Base-by-base conservation (phyloP, 257 asterid genomes). In the Solanum sejunctum region DNA sequence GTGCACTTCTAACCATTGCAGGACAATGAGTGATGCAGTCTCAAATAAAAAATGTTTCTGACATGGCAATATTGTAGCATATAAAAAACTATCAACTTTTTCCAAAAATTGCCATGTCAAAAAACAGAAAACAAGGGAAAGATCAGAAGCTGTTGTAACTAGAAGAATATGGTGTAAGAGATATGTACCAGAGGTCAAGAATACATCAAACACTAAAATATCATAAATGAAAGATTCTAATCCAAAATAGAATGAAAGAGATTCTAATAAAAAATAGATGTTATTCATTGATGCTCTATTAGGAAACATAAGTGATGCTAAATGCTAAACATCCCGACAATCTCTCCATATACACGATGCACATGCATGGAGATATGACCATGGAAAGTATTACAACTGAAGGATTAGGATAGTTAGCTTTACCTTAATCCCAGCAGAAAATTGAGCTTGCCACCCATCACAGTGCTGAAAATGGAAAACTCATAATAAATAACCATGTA, bases 381-480 rank as follows among this genome's bases (percentile, higher is more conserved):
- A 82, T 20, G 43, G 84, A 84, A 51, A 85, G 81, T 52, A 49
- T n/a, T 54, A 57, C n/a, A 75, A 63, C 28, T 84, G 75, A 82
- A 82, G 39, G 80, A 84, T 56, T 13, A 64, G 18, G 36, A 89
- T 80, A 84, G 23, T n/a, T 10, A 60, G 52, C 77, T 66, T 88
- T 88, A 93, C 99, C 98, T 94, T 94, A 86, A 96, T 87, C 83
- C 98, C 99, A 86, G 96, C 98, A 85, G 96, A 90, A 91, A 92
- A 92, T 86, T 94, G 99, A 88, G 91, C 86, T 91, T 92, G 90
- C 96, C 94, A 94, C 72, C 93, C 96, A 89, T 90, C 95, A 90
- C 79, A 86, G 81, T 87, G 84, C 98, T 94, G 94, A 84, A 89
- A 87, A 57, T 39, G 83, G 23, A 18, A 54, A 64, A 84, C 87